Base-by-base conservation (phyloP, 2,329 filamentous ascomycete species). In the Tolypocladium cylindrosporum region DNA sequence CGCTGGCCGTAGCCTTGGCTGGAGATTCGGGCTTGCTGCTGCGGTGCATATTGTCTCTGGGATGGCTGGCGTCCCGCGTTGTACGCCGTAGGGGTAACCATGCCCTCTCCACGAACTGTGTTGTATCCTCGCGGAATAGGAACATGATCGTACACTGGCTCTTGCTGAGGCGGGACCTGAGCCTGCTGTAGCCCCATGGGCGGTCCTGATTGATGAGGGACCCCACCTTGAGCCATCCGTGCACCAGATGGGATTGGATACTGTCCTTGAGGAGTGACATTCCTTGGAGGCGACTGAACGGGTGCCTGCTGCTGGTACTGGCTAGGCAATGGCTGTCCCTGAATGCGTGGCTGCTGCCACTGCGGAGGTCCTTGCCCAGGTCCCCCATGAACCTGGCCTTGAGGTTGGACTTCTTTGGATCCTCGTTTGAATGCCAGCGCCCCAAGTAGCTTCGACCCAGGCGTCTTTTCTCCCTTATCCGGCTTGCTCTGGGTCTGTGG, bases 61-160 rank as follows among this genome's bases (percentile, higher is more conserved):
- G 59, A 42, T 24, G 52, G 13, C 52, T 59, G 58, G 13, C 58
- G 57, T 9, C 63, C 64, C 13, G 66, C 42, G 45, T 66, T 62
- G 54, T 72, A 71, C 16, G 65, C 65, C 1, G 68, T 64, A 1
- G 66, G 68, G 3, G 63, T 67, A n/a, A 65, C 55, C 14, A 58
- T 62, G 24, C 70, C 72, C 54, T 75, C 73, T 36, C 70, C 72
- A 53, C 73, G 71, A 5, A 74, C 73, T 16, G 70, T 62, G 8
- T 61, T 58, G 51, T 77, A 76, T 14, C 68, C 67, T 34, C 60
- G 62, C 0, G 74, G 74, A 41, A 75, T 74, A 1, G 74, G 71
- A 1, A 76, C 71, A 14, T 65, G 63, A 3, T 64, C 72, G 42
- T 76, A 76, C 36, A 67, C 66, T 14, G 68, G 72, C 52, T 74